Evolutionary conservation across 106 monocot species (phyloP), one percentile per base, ranked within the genome.

Genomic region (Acorus calamus): DNA sequence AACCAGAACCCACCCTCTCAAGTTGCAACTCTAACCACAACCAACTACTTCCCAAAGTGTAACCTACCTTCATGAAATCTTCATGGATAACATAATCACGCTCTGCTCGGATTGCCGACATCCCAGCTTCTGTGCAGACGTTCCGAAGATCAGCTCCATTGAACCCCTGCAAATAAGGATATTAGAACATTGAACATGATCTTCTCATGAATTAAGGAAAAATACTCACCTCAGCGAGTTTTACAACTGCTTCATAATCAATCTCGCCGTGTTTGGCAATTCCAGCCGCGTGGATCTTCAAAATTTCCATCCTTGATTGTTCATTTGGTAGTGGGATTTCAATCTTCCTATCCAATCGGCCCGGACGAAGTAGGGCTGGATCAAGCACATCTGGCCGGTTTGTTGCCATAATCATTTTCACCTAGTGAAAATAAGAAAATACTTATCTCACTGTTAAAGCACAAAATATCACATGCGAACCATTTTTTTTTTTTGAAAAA

Each of bases 351-450:
- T 94, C 94, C 59, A 89, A 69, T 2, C 94, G 71, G 41, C 94
- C 94, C 11, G 94, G 94, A 50, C 89, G 83, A 57, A 94, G 89
- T 46, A 94, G 86, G 6, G 94, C 94, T 49, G 94, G 94, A 60
- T 94, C 94, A 4, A 94, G 60, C 55, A 94, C 94, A 75, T 94
- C 94, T 49, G 94, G 94, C 7, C 94, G 76, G 66, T 94, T 94
- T 47, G 94, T 94, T 47, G 94, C 94, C 94, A 94, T 94, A 44
- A 94, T 94, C 94, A 94, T 94, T 82, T 94, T 94, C 12, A 94
- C 94, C 94, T 94, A 49, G 48, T 11, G 57, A 48, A 61, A 14
- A 28, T 28, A 28, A 28, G 28, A 28, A 28, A 1, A 28, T 28
- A 28, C 28, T 28, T 28, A 28, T 28, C 28, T 28, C 28, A 28